phyloP scores from a whole-genome alignment of 2,329 filamentous ascomycete species.

The Fusarium sp. region DNA sequence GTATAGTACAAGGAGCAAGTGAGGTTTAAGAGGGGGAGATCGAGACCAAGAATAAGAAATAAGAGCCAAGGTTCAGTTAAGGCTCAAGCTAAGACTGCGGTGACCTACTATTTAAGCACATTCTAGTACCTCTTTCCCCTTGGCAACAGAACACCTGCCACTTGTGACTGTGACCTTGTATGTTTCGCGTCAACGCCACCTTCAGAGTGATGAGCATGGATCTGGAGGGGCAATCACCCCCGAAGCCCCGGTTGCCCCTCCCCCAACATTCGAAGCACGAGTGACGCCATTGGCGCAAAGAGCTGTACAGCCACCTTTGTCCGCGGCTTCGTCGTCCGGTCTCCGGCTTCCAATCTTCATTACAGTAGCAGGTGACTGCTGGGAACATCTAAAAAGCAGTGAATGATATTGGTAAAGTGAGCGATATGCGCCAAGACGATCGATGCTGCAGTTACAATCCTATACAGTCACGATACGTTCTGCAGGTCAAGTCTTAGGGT shows the following conservation, averaged over 20 bases:
- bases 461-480: not conserved
- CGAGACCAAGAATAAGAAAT: not conserved
- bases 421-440: conserved; percentile 26
- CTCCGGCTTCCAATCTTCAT: not conserved
- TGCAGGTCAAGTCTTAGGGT: conserved; percentile 13
- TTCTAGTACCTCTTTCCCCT: conserved; percentile 23
- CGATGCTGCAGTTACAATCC: not conserved
- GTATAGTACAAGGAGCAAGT: not conserved
- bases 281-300: conserved; percentile 42
- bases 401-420: not conserved
- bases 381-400: not conserved
- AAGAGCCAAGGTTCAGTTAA: conserved; percentile 1
- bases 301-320: conserved; percentile 35
- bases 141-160: conserved; percentile 31
- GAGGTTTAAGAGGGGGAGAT: conserved; percentile 24
- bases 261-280: conserved; percentile 19
- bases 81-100: conserved; percentile 6
- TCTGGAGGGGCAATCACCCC: conserved; percentile 36
- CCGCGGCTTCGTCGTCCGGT: conserved; percentile 7
- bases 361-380: not conserved
- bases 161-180: conserved; percentile 30
- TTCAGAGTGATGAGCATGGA: conserved; percentile 13
- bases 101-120: conserved; percentile 30
- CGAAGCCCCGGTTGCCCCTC: conserved; percentile 37
- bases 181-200: conserved; percentile 37